These are phyloP conservation scores for Coemansia asiatica DNA, from an alignment of 192 early-diverging fungal genomes.

Conservation along the genomic window DNA sequence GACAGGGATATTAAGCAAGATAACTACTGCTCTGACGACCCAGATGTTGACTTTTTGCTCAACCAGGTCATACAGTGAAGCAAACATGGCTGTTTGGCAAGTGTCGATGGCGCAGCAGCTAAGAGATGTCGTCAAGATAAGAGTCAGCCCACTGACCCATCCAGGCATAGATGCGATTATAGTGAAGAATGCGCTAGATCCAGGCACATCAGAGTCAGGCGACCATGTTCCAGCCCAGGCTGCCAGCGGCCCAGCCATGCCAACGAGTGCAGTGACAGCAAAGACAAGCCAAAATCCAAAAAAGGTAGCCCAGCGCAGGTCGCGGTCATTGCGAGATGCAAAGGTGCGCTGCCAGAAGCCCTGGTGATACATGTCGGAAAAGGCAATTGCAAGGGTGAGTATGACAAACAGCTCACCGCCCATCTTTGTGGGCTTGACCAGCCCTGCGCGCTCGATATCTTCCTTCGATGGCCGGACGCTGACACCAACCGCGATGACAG, in stretches of 20 bases:
- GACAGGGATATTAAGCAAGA: slow-evolving; percentile 56
- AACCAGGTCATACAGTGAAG: slow-evolving; percentile 61
- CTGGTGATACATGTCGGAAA: slow-evolving; percentile 68
- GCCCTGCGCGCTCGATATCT: slow-evolving; percentile 52
- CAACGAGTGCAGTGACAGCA: slow-evolving; percentile 58
- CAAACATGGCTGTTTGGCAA: slow-evolving; percentile 67
- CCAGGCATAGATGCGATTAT: slow-evolving; percentile 58
- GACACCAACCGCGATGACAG: slow-evolving; percentile 57
- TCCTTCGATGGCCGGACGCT: slow-evolving; percentile 56
- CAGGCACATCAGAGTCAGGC: slow-evolving; percentile 45
- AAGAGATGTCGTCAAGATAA: slow-evolving; percentile 62
- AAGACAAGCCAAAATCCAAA: slow-evolving; percentile 60
- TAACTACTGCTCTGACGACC: slow-evolving; percentile 44
- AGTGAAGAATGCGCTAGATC: slow-evolving; percentile 68
- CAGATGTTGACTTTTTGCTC: slow-evolving; percentile 50
- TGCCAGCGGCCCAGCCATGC: slow-evolving; percentile 64
- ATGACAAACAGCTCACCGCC: slow-evolving; percentile 66
- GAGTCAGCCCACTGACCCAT: slow-evolving; percentile 63
- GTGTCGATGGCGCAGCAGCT: slow-evolving; percentile 69
- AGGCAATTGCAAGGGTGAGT: slow-evolving; percentile 62
- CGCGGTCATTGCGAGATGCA: slow-evolving; percentile 63
- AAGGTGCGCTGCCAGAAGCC: slow-evolving; percentile 75
- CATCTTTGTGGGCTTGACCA: slow-evolving; percentile 64
- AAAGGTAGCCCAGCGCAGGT: slow-evolving; percentile 59
- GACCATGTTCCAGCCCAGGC: slow-evolving; percentile 65